A percentile compares a stretch with the other conserved stretches of the same genome.
Evolutionary conservation across 2,329 filamentous ascomycete species (phyloP).

Genomic region (Drechslerella coelobrocha): DNA sequence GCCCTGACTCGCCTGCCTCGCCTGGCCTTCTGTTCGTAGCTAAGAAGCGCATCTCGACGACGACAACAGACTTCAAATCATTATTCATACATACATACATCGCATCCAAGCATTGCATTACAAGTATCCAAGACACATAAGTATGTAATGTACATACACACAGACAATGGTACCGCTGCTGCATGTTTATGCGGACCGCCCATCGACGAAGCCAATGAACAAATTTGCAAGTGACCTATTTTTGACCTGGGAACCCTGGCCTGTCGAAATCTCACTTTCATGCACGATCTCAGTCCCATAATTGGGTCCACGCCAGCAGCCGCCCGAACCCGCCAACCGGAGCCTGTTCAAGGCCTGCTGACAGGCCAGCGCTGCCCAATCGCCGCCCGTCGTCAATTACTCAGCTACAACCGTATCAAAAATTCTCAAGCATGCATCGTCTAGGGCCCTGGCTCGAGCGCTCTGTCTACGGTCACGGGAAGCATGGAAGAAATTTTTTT

Average conservation of each 20-base stretch:
- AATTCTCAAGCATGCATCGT: background rate
- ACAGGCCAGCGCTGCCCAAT: background rate
- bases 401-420: background rate
- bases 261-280: constrained; percentile 12
- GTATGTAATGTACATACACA: no score
- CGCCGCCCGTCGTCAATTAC: background rate
- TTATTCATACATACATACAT: no score
- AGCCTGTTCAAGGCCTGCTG: background rate
- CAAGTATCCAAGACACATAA: no score
- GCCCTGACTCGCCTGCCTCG: no score
- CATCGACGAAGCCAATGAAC: background rate
- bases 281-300: constrained; percentile 31
- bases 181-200: no score
- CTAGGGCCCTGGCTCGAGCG: no score
- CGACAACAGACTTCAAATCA: no score
- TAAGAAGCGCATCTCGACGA: no score
- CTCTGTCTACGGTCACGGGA: no score
- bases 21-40: no score
- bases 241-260: constrained; percentile 25
- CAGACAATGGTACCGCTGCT: no score
- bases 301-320: constrained; percentile 30
- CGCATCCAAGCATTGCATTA: no score
- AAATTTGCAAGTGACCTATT: constrained; percentile 8
- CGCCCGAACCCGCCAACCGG: constrained; percentile 18
- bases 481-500: background rate